Evolutionary conservation across 106 monocot species (phyloP), one percentile per base, ranked within the genome.

Genomic region (Xerophyta viscosa): DNA sequence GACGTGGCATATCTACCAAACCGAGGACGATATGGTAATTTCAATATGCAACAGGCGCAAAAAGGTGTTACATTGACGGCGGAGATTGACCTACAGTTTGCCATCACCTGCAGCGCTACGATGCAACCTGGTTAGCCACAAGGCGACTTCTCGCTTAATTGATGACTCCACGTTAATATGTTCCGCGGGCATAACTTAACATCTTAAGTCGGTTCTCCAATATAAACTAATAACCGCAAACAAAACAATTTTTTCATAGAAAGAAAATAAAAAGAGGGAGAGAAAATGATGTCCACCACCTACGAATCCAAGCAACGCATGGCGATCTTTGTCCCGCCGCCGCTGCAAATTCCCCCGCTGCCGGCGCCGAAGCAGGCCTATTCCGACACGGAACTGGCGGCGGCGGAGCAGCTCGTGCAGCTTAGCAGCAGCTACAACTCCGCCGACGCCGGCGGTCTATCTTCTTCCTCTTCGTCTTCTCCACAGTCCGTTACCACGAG

Each of bases 121-220:
- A n/a, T n/a, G n/a, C n/a, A n/a, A n/a, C n/a, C n/a, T n/a, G n/a
- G n/a, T n/a, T n/a, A n/a, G n/a, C n/a, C n/a, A n/a, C n/a, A n/a
- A n/a, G n/a, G n/a, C n/a, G 33, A 6, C 33, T 36, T 36, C 33
- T 36, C 33, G 33, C 33, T 36, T 36, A n/a, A 36, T 36, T 36
- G 33, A 36, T 36, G 33, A 36, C 33, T 36, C 33, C 39, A 12
- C 39, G 2, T 39, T 12, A 10, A 39, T 12, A n/a, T 39, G 15
- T 39, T 3, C 39, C 39, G 10, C 13, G 13, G 39, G 39, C 10
- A 12, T 52, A 79, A 36, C 70, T 87, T 24, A 86, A 92, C 60
- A 60, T 86, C 39, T 39, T 39, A 39, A 21, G 58, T 77, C 52
- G 67, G 70, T n/a, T n/a, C n/a, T n/a, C 57, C 82, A 73, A 11